Percentiles rank a stretch among this genome's conserved stretches.
Evolutionary conservation across 148 eudicot genomes (phyloP).

Genomic region (Camellia granthamiana): DNA sequence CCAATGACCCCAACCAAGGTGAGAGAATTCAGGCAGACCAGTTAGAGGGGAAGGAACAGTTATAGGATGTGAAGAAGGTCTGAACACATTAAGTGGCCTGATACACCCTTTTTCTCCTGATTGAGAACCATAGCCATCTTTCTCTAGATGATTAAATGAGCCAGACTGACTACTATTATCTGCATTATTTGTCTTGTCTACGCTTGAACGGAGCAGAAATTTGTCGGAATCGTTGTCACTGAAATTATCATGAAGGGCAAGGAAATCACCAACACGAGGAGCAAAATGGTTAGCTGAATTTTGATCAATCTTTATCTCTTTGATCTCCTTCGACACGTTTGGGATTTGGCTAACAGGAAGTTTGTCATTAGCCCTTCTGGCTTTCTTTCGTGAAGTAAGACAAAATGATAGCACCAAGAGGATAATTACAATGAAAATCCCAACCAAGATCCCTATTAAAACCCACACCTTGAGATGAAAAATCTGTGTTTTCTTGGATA

Average conservation of each 20-base stretch:
- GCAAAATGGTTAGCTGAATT: slow-evolving; percentile 32
- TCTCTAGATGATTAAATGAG: slow-evolving; percentile 39
- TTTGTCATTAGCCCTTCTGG: slow-evolving; percentile 31
- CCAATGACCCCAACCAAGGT: slow-evolving; percentile 93
- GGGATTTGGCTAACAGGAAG: slow-evolving; percentile 62
- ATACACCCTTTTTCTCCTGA: slow-evolving; percentile 46
- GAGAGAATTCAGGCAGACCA: slow-evolving; percentile 79
- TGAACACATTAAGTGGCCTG: slow-evolving; percentile 18
- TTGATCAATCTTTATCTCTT: slow-evolving; percentile 63
- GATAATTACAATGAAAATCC: slow-evolving; percentile 48
- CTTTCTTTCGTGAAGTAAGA: slow-evolving; percentile 54
- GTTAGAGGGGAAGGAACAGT: slow-evolving; percentile 56
- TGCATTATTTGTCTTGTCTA: slow-evolving; percentile 39
- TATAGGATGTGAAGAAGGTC: slow-evolving; percentile 30
- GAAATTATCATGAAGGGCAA: slow-evolving; percentile 30
- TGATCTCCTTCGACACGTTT: slow-evolving; percentile 57
- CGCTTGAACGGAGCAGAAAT: slow-evolving; percentile 40
- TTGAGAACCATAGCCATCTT: slow-evolving; percentile 33
- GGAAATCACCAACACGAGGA: slow-evolving; percentile 30
- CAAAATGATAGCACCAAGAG: slow-evolving; percentile 56
- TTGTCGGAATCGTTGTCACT: slow-evolving; percentile 56
- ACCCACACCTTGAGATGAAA: slow-evolving; percentile 77
- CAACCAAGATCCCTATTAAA: slow-evolving; percentile 53
- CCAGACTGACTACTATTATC: slow-evolving; percentile 45
- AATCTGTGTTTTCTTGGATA: slow-evolving; percentile 54